phyloP scores from a whole-genome alignment of 2,329 filamentous ascomycete species.

The Aspergillus sp. region DNA sequence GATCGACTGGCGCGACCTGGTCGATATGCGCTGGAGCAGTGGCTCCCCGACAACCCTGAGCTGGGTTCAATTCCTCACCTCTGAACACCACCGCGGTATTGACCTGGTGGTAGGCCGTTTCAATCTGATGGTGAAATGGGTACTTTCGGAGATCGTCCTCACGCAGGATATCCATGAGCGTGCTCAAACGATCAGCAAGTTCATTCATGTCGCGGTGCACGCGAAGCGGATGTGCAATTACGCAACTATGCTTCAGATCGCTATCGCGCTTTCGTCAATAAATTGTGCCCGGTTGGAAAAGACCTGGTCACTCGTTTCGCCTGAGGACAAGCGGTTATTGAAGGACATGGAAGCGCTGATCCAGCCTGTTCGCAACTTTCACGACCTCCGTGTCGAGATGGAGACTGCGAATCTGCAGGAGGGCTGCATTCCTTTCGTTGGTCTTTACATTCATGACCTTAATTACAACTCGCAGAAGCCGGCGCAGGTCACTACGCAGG shows the following conservation, averaged over 20 bases:
- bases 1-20: conserved; percentile 60
- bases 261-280: conserved; percentile 54
- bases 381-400: conserved; percentile 58
- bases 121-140: conserved; percentile 62
- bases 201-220: conserved; percentile 56
- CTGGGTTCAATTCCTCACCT: conserved; percentile 57
- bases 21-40: conserved; percentile 57
- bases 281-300: conserved; percentile 51
- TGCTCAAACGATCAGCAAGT: conserved; percentile 55
- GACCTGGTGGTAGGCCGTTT: conserved; percentile 61
- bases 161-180: conserved; percentile 53
- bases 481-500: conserved; percentile 45
- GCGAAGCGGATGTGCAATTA: conserved; percentile 56
- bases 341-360: conserved; percentile 55
- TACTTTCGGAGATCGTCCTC: conserved; percentile 55
- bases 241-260: conserved; percentile 60
- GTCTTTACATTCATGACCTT: conserved; percentile 60
- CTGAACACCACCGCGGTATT: conserved; percentile 51
- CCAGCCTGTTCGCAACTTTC: conserved; percentile 57
- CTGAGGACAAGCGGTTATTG: conserved; percentile 49
- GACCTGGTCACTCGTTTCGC: conserved; percentile 54
- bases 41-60: conserved; percentile 46
- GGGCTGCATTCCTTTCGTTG: conserved; percentile 61
- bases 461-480: conserved; percentile 63
- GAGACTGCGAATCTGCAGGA: conserved; percentile 52